Conservation (phyloP, 2,329 filamentous ascomycete species). For the Knufia fluminis region DNA sequence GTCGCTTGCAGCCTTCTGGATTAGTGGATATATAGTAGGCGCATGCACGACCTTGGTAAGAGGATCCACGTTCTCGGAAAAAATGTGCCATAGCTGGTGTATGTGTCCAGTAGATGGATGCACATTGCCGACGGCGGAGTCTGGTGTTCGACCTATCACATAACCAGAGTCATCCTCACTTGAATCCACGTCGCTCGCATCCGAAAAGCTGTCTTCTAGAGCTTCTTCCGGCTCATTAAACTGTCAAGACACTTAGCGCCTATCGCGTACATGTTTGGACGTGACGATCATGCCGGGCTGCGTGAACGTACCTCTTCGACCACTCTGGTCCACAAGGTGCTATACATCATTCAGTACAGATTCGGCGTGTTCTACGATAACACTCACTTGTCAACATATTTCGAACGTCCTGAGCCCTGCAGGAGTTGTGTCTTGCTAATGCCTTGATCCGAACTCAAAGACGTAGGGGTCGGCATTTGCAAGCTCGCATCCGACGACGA, state of each 20-base stretch:
- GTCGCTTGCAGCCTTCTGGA: conserved; percentile 22
- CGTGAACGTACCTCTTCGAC: conserved; percentile 23
- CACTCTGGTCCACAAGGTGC: conserved; percentile 25
- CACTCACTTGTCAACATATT: too few species aligned
- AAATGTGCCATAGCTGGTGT: conserved; percentile 23
- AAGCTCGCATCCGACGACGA: too few species aligned
- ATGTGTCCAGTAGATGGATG: conserved; percentile 20
- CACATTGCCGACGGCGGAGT: neutral
- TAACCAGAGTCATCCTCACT: conserved; percentile 24
- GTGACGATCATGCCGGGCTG: too few species aligned
- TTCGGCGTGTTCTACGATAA: conserved; percentile 12
- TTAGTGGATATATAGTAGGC: conserved; percentile 23
- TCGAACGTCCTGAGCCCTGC: too few species aligned
- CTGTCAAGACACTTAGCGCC: conserved; percentile 19
- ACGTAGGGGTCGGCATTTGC: too few species aligned
- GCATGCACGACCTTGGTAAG: conserved; percentile 24
- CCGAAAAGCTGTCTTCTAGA: conserved; percentile 13
- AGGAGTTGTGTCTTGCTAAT: too few species aligned
- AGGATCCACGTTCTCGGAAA: conserved; percentile 24
- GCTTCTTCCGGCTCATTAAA: conserved; percentile 21
- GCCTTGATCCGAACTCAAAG: too few species aligned
- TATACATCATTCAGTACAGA: conserved; percentile 16
- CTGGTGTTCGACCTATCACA: conserved; percentile 21
- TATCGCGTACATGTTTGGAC: too few species aligned
- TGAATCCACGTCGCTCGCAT: conserved; percentile 18